Base-by-base conservation (phyloP, 139 green algal species). In the Asterochloris sp. region DNA sequence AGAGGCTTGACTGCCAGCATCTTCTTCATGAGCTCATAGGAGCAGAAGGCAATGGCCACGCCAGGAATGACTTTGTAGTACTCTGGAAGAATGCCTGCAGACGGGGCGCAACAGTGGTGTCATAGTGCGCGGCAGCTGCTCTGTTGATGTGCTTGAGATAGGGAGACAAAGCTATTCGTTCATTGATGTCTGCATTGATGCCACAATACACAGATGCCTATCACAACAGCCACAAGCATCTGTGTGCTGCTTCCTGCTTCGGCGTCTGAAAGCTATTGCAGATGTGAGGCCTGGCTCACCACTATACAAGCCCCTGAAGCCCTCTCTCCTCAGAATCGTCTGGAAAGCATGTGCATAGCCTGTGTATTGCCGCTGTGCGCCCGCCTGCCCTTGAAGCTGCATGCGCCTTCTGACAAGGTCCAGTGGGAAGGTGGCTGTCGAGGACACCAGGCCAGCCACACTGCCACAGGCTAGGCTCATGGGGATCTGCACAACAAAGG, bases 1-100 rank as follows among this genome's bases (percentile, higher is more conserved):
- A 71, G 19, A 26, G 79, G 79, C 54, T 83, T 67, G 67, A 91
- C 88, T 17, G 74, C 81, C 13, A 92, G 80, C n/a, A 73, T 62
- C 29, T 74, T 82, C 73, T 89, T 90, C 83, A 91, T 86, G 14
- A 90, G 19, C 64, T 98, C 95, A 71, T 98, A 98, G 0, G 88
- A 92, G 67, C 91, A 92, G 83, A 97, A 98, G 10, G 93, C 93
- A 62, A 98, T 96, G 29, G 93, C 93, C 61, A 98, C 95, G 1
- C 95, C 95, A 0, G 95, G 95, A 23, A 97, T 76, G 28, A 87
- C 95, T 85, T 98, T 98, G 85, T 86, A 91, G 82, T 98, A 98
- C 84, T 98, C 95, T 0, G 95, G 90, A 0, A 96, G 61, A 69
- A 98, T 96, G 78, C 95, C 95, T 0, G 86, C 64, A 79, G 38